A percentile compares a stretch with the other conserved stretches of the same genome.
These are phyloP conservation scores for Exophiala calicioides DNA, from an alignment of 2,329 filamentous ascomycete genomes.

Conservation along the genomic window DNA sequence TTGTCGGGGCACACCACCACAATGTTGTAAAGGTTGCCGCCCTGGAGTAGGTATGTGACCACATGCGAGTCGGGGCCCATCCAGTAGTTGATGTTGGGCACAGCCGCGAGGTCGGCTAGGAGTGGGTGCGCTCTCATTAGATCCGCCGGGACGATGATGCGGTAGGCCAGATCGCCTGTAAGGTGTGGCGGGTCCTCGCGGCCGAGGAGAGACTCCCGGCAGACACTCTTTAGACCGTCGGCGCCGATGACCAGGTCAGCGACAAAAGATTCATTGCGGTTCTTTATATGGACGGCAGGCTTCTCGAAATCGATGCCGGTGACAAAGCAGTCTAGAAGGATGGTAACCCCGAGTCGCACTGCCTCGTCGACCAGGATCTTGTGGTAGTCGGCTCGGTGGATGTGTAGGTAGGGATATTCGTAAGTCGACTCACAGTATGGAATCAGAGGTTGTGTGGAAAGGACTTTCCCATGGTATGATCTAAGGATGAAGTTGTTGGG, in stretches of 20 bases:
- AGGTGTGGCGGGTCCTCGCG: conserved; percentile 48
- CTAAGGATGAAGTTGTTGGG: conserved; percentile 36
- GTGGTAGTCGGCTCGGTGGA: conserved; percentile 55
- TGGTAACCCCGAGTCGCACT: conserved; percentile 41
- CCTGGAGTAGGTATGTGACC: conserved; percentile 50
- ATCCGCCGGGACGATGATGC: conserved; percentile 52
- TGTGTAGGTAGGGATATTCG: conserved; percentile 47
- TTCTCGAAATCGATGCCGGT: conserved; percentile 32
- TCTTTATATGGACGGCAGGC: conserved; percentile 36
- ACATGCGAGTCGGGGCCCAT: conserved; percentile 55
- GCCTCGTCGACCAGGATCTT: conserved; percentile 45
- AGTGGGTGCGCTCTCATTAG: conserved; percentile 52
- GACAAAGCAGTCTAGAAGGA: conserved; percentile 34
- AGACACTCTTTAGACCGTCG: conserved; percentile 50
- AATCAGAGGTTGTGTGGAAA: conserved; percentile 40
- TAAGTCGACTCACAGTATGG: conserved; percentile 33
- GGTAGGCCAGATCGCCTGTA: conserved; percentile 60
- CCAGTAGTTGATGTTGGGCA: conserved; percentile 57
- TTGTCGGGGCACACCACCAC: conserved; percentile 53
- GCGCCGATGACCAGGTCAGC: conserved; percentile 51
- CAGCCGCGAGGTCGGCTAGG: conserved; percentile 46
- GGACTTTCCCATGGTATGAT: conserved; percentile 36
- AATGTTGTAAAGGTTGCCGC: conserved; percentile 49
- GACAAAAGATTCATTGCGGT: conserved; percentile 38
- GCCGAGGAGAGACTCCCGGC: conserved; percentile 48